Base-by-base conservation (phyloP, 108 stramenopile genomes). In the Skeletonema costatum region DNA sequence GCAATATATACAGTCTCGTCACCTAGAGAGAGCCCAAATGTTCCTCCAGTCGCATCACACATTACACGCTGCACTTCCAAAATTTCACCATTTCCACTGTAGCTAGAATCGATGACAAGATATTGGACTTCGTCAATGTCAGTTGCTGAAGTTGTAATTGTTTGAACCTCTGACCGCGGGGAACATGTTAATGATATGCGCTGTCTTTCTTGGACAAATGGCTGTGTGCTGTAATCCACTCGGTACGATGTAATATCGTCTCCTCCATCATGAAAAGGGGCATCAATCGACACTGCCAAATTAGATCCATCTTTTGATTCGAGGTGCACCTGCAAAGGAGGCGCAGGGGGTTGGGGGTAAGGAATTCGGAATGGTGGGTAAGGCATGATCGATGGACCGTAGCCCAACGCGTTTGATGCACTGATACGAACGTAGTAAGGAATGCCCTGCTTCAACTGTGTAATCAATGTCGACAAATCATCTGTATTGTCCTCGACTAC, bases 21-120 rank as follows among this genome's bases (percentile, higher is more conserved):
- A 21, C 87, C 81, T 25, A 93, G 75, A 3, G 74, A 60, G 1
- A 95, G 83, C 5, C 86, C 72, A 74, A 95, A 95, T 51, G 78
- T 79, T 1, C 94, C 92, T 21, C 84, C 89, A 62, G 85, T 87
- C n/a, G 92, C 92, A 81, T 93, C 94, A 64, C 94, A 95, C 14
- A 56, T 62, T 19, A 86, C 66, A 12, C 39, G 33, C 48, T 86
- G 82, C 6, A 82, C 71, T 62, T 82, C 82, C 14, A 60, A 68
- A 33, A 83, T 65, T 35, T 72, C 64, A 25, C 81, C 85, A 19
- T 71, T 73, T 25, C 87, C 83, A 36, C 61, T 46, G 44, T 85
- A 85, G 29, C 65, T 76, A 1, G 84, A 80, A 68, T 85, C 75
- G 25, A 86, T 65, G 58, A 79, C 69, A 14, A 95, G 59, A n/a